Evolutionary conservation across 2,329 filamentous ascomycete species (phyloP).

Genomic region (Ophiocordyceps camponoti-floridani): DNA sequence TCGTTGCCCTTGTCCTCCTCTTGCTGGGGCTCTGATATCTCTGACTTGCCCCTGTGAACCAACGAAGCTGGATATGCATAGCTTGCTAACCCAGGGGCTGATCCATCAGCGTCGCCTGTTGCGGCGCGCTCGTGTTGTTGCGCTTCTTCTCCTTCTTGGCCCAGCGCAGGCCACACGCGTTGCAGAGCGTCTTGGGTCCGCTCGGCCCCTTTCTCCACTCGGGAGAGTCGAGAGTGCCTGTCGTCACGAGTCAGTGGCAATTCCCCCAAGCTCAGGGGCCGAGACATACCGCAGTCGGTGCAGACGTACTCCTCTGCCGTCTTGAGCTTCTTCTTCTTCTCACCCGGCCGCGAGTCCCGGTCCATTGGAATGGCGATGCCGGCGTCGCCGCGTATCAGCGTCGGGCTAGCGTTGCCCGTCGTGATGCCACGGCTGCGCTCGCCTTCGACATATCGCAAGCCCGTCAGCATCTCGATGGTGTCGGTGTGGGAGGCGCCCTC

Average conservation of each 20-base stretch:
- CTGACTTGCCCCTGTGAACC: too few relatives aligned
- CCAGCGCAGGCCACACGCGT: conserved; percentile 71
- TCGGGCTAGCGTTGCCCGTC: conserved; percentile 66
- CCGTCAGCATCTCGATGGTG: conserved; percentile 85
- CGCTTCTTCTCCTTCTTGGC: conserved; percentile 69
- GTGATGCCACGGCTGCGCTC: conserved; percentile 79
- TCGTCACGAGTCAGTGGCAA: neutral
- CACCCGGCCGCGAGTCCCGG: conserved; percentile 50
- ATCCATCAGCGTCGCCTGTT: conserved; percentile 2
- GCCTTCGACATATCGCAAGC: conserved; percentile 70
- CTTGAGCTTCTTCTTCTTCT: conserved; percentile 83
- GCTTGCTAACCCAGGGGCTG: neutral
- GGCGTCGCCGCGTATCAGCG: conserved; percentile 67
- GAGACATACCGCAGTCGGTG: conserved; percentile 59
- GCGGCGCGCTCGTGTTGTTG: conserved; percentile 7
- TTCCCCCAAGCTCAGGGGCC: too few relatives aligned
- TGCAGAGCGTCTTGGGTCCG: conserved; percentile 87
- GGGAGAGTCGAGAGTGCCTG: conserved; percentile 71
- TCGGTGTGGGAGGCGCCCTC: conserved; percentile 64
- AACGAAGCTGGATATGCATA: neutral
- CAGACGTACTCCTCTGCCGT: conserved; percentile 79
- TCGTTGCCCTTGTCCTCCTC: too few relatives aligned
- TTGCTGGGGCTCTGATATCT: too few relatives aligned
- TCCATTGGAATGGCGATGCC: conserved; percentile 74
- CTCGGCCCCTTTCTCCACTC: conserved; percentile 92